Evolutionary conservation across 306 rosid genomes (phyloP), one percentile per base, ranked within the genome.

Genomic region (Phaseolus lunatus): DNA sequence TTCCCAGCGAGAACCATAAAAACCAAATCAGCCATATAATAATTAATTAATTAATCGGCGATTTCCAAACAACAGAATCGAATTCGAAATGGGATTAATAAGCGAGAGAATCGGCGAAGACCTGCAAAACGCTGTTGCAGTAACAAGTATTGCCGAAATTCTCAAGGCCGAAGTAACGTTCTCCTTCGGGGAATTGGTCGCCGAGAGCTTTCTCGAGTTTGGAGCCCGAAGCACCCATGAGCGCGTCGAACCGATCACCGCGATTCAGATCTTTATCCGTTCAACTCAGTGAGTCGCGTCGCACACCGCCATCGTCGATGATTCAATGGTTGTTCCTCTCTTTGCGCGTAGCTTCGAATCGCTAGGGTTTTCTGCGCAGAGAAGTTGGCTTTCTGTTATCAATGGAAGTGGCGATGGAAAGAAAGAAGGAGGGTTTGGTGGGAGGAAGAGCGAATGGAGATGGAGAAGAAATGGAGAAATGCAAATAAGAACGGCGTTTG

Each of bases 91-190:
- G 3, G 14, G 15, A 43, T 43, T 43, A 43, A 11, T 43, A 0
- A 35, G 39, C 3, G 43, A 41, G 5, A 1, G 5, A 9, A 73
- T 29, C 15, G 26, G 56, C 11, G 16, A 23, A 27, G 49, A 93
- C 97, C 97, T 94, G 98, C 90, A 94, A 89, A 69, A 94, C 98
- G 88, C 97, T 94, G 80, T 94, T 94, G 80, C 97, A 94, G 81
- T 94, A 94, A 86, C 98, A 94, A 77, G 98, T 94, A 70, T 94
- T 94, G 78, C 98, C 98, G 53, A 94, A 94, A 88, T 94, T 94
- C 85, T 94, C 98, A 1, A 94, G 92, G 63, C 98, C 98, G 45
- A 92, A 94, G 79, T 95, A 95, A 45, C 94, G 97, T 71, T 95
- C 98, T 85, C 98, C 98, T 86, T 95, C 98, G 4, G 98, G 98